Evolutionary conservation across 2,329 filamentous ascomycete genomes (phyloP).

Genomic region (Penicillium sumatraense): DNA sequence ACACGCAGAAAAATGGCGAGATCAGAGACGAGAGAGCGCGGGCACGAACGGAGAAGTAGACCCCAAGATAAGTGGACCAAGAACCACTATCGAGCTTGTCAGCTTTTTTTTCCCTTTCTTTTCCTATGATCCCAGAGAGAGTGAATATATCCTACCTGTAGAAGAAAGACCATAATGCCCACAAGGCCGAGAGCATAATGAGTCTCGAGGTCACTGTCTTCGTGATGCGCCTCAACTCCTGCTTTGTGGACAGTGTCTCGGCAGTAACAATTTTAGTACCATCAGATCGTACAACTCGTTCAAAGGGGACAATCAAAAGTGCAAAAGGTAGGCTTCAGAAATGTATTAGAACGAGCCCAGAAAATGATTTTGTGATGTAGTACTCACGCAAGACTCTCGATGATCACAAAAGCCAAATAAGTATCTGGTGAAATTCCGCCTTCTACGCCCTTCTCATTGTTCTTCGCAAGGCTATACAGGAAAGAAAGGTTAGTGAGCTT

Average conservation of each 20-base stretch:
- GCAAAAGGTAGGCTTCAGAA: constrained; percentile 48
- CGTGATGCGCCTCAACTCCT: constrained; percentile 47
- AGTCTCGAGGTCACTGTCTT: constrained; percentile 46
- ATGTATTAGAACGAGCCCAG: not conserved
- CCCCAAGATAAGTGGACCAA: constrained; percentile 52
- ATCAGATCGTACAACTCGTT: constrained; percentile 52
- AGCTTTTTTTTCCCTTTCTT: not conserved
- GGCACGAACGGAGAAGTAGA: constrained; percentile 51
- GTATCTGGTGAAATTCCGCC: constrained; percentile 52
- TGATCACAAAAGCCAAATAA: constrained; percentile 54
- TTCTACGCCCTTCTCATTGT: constrained; percentile 38
- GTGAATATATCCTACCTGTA: constrained; percentile 39
- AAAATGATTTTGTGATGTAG: not conserved
- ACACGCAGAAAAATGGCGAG: constrained; percentile 57
- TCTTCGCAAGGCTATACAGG: constrained; percentile 40
- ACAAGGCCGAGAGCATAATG: constrained; percentile 45
- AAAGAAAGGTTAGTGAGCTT: not conserved
- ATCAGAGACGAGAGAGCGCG: constrained; percentile 52
- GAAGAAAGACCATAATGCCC: constrained; percentile 55
- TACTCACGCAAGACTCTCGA: constrained; percentile 50
- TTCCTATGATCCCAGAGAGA: too few species aligned
- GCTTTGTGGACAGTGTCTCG: constrained; percentile 46
- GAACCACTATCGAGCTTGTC: constrained; percentile 38
- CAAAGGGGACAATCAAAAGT: constrained; percentile 52
- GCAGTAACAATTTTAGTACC: constrained; percentile 50